Base-by-base conservation (phyloP, 1,284 basidiomycete genomes). In the Apiotrichum porosum region DNA sequence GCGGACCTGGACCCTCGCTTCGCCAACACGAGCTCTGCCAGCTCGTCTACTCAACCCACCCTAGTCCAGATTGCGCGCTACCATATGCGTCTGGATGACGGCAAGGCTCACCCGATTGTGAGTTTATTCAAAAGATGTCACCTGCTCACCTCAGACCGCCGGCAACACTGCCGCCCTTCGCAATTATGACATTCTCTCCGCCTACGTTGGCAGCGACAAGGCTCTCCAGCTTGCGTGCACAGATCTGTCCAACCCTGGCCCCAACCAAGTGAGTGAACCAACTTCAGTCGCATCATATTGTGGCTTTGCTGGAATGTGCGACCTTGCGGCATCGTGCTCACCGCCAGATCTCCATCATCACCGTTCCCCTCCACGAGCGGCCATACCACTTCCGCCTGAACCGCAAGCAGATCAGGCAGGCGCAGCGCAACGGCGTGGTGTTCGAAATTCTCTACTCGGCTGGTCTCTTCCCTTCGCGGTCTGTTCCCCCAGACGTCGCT, bases 381-480 rank as follows among this genome's bases (percentile, higher is more conserved):
- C 64, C 65, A 5, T 76, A 62, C 54, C 62, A 60, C 47, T 72
- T 68, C 61, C 57, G 61, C 30, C 52, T 65, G 46, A 73, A 69
- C 42, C 56, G 58, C 30, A 69, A 69, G 45, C 71, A 66, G 55
- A 63, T 74, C 50, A 58, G 63, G 15, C 65, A 66, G 44, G 71
- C 71, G 12, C 63, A 71, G 42, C 54, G 71, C 6, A 70, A 71
- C 37, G 72, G 72, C 15, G 71, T 70, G 1, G 68, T 73, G n/a
- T 68, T 74, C 37, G 72, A 74, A 48, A 59, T 74, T 37, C 60
- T 65, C 12, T 74, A 73, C 47, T 58, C 69, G 10, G 59, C 69
- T 3, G 69, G 63, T 0, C 59, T 74, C 18, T 72, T 63, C 47
- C 62, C 70, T 2, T 47, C 62, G 3, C 51, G 55, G 5, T 58